These are phyloP conservation scores for Malus hybrid DNA, from an alignment of 331 rosid species.

Conservation along the genomic window DNA sequence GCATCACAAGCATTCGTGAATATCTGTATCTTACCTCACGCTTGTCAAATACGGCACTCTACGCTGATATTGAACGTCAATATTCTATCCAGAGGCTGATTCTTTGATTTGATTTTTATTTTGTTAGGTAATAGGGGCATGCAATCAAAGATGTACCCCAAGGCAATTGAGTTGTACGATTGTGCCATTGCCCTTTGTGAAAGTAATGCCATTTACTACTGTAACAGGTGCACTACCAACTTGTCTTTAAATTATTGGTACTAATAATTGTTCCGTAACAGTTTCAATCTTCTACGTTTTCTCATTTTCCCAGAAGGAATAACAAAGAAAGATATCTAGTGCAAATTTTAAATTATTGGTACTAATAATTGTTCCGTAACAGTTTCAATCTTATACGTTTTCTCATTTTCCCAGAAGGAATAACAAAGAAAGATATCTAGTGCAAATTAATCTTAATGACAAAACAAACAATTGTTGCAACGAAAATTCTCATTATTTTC, in stretches of 20 bases:
- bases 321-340: not conserved
- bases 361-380: not conserved
- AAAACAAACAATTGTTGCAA: not conserved
- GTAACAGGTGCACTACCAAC: constrained; percentile 67
- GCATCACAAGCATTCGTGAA: not conserved
- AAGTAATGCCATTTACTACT: constrained; percentile 74
- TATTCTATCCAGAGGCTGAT: constrained; percentile 3
- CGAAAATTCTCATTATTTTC: not conserved
- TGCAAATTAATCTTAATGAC: not conserved
- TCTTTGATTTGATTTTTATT: constrained; percentile 11
- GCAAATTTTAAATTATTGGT: not conserved
- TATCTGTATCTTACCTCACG: not conserved
- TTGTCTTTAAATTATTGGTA: not conserved
- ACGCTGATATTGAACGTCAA: not conserved
- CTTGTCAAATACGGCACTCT: not conserved
- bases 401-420: not conserved
- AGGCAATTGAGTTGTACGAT: constrained; percentile 73
- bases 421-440: not conserved
- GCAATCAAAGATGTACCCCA: constrained; percentile 52
- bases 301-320: not conserved
- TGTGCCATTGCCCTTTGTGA: constrained; percentile 69
- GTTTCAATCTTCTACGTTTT: not conserved
- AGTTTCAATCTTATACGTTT: not conserved
- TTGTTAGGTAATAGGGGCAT: constrained; percentile 78
- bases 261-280: not conserved